A percentile compares a stretch with the other conserved stretches of the same genome.
phyloP scores from a whole-genome alignment of 768 basidiomycete genomes.

The Lactarius quietus region DNA sequence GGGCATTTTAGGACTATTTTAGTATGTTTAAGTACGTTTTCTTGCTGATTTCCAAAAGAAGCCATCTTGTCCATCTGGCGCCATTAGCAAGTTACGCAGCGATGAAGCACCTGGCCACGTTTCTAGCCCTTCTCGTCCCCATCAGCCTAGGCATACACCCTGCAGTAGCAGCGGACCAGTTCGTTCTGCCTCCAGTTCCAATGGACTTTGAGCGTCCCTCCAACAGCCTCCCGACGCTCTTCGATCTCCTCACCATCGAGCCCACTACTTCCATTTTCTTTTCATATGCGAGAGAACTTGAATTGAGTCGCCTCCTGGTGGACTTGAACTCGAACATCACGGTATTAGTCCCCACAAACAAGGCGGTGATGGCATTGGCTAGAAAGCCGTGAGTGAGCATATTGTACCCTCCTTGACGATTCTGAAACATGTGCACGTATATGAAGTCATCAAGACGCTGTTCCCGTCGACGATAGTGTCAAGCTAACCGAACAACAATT shows the following conservation, averaged over 20 bases:
- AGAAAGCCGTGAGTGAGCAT: slow-evolving; percentile 69
- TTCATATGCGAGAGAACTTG: slow-evolving; percentile 72
- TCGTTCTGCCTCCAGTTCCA: slow-evolving; percentile 1
- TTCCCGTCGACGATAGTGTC: slow-evolving; percentile 40
- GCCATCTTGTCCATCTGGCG: too few relatives aligned
- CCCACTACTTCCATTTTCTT: slow-evolving; percentile 76
- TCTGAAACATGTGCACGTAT: not conserved
- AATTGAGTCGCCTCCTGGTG: slow-evolving; percentile 50
- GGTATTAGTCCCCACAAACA: slow-evolving; percentile 81
- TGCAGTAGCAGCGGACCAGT: slow-evolving; percentile 10
- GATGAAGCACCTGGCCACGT: slow-evolving; percentile 15
- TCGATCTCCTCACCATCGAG: slow-evolving; percentile 78
- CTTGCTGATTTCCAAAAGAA: too few relatives aligned
- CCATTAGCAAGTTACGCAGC: not conserved
- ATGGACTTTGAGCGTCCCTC: slow-evolving; percentile 8
- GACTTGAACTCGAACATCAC: slow-evolving; percentile 41
- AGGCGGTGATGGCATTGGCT: slow-evolving; percentile 76
- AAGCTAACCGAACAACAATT: slow-evolving; percentile 66
- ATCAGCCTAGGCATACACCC: slow-evolving; percentile 1
- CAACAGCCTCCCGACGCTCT: slow-evolving; percentile 46
- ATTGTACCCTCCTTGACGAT: not conserved
- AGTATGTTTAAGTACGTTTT: not conserved
- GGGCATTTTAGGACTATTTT: not conserved
- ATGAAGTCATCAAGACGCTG: slow-evolving; percentile 58
- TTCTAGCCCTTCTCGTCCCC: slow-evolving; percentile 3